Conservation (phyloP, 768 basidiomycete species). For the Suillus hirtellus region DNA sequence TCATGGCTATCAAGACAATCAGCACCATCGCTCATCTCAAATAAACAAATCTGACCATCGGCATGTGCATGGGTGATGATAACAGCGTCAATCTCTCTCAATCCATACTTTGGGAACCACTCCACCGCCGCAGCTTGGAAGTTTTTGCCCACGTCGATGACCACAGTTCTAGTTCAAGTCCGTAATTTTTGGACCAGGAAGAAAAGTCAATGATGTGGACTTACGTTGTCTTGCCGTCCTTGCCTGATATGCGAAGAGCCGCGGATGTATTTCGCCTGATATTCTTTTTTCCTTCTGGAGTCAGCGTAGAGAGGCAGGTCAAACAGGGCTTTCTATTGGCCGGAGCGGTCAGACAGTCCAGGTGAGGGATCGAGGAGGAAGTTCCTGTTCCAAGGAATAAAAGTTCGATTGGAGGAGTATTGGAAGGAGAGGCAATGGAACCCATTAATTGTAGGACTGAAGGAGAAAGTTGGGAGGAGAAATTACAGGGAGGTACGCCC, state of each 20-base stretch:
- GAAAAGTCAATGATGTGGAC: slow-evolving; percentile 27
- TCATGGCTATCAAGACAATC: slow-evolving; percentile 57
- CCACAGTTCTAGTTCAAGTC: slow-evolving; percentile 55
- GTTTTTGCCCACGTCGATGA: slow-evolving; percentile 86
- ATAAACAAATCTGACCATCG: slow-evolving; percentile 49
- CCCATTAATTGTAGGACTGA: slow-evolving; percentile 1
- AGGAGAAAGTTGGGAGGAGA: not conserved
- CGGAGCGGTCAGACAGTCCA: slow-evolving; percentile 75
- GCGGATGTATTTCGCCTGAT: slow-evolving; percentile 81
- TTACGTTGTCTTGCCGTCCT: slow-evolving; percentile 49
- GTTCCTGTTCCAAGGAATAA: slow-evolving; percentile 86
- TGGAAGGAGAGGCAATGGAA: not conserved
- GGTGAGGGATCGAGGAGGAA: slow-evolving; percentile 68
- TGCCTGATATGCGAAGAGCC: slow-evolving; percentile 51
- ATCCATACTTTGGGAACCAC: slow-evolving; percentile 69
- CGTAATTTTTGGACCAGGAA: not conserved
- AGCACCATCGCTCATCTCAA: slow-evolving; percentile 3
- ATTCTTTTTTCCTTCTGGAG: slow-evolving; percentile 77
- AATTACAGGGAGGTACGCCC: not conserved
- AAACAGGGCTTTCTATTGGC: slow-evolving; percentile 51
- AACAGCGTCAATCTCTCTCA: slow-evolving; percentile 72
- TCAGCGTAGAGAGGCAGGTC: slow-evolving; percentile 69
- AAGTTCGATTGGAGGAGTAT: slow-evolving; percentile 46
- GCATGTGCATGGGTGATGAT: slow-evolving; percentile 89
- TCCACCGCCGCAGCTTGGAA: slow-evolving; percentile 60